A percentile compares a stretch with the other conserved stretches of the same genome.
Conservation (phyloP, 306 rosid genomes). For the Psophocarpus tetragonolobus region DNA sequence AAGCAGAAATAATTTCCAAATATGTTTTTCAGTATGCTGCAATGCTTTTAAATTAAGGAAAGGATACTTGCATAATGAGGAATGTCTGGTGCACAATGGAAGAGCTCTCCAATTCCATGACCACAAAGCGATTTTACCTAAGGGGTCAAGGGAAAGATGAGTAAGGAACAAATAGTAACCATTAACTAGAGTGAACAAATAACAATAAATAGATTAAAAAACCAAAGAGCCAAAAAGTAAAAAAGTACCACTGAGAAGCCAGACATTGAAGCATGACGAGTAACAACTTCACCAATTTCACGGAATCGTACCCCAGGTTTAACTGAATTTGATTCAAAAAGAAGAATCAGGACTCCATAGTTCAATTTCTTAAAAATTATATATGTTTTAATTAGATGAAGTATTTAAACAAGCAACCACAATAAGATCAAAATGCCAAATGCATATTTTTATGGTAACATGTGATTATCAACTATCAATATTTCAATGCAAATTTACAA, state of each 20-base stretch:
- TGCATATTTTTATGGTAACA: neutral
- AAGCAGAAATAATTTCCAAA: conserved; percentile 8
- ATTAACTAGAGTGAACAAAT: neutral
- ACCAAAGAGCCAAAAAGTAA: neutral
- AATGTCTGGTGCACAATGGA: conserved; percentile 94
- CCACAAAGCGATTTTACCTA: conserved; percentile 87
- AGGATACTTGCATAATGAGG: conserved; percentile 91
- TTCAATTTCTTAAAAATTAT: conserved; percentile 13
- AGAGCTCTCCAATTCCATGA: conserved; percentile 99
- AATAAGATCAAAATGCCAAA: conserved; percentile 2
- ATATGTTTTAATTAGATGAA: neutral
- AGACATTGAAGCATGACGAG: conserved; percentile 78
- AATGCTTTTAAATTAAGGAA: conserved; percentile 30
- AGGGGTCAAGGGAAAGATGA: neutral
- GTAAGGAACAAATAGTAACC: conserved; percentile 15
- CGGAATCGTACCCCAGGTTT: conserved; percentile 95
- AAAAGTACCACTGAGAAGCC: conserved; percentile 89
- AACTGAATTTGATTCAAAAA: conserved; percentile 51
- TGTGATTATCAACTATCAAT: neutral
- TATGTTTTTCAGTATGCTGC: neutral
- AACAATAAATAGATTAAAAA: conserved; percentile 1
- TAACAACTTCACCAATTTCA: conserved; percentile 90
- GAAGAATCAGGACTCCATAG: conserved; percentile 20
- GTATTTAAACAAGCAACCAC: neutral
- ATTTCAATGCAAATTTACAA: neutral